Conservation (phyloP, 768 basidiomycete species). For the Daedaleopsis nitida region DNA sequence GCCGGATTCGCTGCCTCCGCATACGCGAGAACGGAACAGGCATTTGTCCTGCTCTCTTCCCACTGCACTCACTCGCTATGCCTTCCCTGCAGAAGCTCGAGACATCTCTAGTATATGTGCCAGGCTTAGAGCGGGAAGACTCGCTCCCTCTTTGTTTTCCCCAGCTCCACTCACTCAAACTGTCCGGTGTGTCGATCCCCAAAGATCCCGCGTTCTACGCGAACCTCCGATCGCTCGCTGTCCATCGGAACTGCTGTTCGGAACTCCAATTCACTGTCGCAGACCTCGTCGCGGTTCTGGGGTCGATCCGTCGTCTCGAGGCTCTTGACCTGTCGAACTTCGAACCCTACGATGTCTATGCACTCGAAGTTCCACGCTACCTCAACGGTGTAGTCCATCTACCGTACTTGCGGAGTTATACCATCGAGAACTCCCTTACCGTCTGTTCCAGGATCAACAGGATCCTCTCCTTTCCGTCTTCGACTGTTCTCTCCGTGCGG, state of each 20-base stretch:
- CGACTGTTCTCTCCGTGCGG: not conserved
- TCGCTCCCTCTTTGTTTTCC: not conserved
- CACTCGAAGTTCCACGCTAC: not conserved
- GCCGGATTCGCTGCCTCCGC: not conserved
- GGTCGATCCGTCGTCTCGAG: too few relatives aligned
- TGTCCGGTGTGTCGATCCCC: not conserved
- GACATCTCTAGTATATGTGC: not conserved
- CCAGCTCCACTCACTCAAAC: not conserved
- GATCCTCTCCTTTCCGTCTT: too few relatives aligned
- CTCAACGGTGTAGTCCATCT: too few relatives aligned
- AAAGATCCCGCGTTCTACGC: not conserved
- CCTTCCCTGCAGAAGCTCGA: not conserved
- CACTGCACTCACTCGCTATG: not conserved
- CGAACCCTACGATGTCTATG: not conserved
- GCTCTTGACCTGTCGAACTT: not conserved
- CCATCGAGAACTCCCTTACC: too few relatives aligned
- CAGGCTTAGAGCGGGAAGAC: not conserved
- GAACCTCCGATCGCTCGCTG: not conserved
- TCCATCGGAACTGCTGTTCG: not conserved
- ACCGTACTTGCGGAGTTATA: too few relatives aligned
- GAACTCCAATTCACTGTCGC: not conserved
- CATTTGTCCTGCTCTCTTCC: too few relatives aligned
- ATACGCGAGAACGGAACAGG: not conserved
- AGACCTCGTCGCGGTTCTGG: not conserved
- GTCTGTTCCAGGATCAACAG: too few relatives aligned